Conservation (phyloP, 352 stramenopile genomes). For the Peronosclerospora sorghi region DNA sequence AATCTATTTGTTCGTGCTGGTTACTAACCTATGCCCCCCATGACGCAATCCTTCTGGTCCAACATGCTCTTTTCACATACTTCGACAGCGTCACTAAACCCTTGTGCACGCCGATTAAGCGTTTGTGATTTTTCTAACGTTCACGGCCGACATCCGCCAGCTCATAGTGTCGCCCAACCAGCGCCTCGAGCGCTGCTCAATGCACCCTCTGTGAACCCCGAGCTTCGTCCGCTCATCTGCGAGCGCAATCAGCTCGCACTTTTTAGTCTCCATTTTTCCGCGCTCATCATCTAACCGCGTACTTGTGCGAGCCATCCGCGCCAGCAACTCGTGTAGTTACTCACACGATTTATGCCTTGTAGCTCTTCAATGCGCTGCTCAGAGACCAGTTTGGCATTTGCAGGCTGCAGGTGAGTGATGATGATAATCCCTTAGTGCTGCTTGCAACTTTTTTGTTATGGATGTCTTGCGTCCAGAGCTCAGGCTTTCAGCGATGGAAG, state of each 20-base stretch:
- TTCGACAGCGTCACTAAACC: constrained; percentile 19
- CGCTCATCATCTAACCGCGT: constrained; percentile 60
- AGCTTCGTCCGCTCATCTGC: constrained; percentile 50
- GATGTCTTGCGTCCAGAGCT: constrained; percentile 31
- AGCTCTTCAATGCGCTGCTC: constrained; percentile 47
- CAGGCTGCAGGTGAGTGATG: constrained; percentile 47
- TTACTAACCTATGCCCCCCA: constrained; percentile 7
- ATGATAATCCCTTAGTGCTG: constrained; percentile 54
- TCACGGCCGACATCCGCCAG: constrained; percentile 48
- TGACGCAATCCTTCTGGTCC: constrained; percentile 35
- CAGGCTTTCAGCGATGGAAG: constrained; percentile 6
- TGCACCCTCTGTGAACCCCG: constrained; percentile 26
- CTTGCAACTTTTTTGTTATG: constrained; percentile 53
- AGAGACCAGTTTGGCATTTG: constrained; percentile 29
- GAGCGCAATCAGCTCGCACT: constrained; percentile 47
- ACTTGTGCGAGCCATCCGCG: constrained; percentile 35
- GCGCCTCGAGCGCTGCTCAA: constrained; percentile 19
- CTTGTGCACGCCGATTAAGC: constrained; percentile 27
- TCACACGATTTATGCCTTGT: constrained; percentile 28
- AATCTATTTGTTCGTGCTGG: too few relatives aligned
- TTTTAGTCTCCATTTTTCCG: constrained; percentile 45
- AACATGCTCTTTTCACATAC: constrained; percentile 40
- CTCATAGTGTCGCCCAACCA: not conserved
- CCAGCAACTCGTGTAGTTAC: constrained; percentile 55
- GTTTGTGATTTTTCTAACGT: constrained; percentile 32